These are phyloP conservation scores for Cutaneotrichosporon sp. DNA, from an alignment of 1,284 basidiomycete genomes.

Conservation along the genomic window DNA sequence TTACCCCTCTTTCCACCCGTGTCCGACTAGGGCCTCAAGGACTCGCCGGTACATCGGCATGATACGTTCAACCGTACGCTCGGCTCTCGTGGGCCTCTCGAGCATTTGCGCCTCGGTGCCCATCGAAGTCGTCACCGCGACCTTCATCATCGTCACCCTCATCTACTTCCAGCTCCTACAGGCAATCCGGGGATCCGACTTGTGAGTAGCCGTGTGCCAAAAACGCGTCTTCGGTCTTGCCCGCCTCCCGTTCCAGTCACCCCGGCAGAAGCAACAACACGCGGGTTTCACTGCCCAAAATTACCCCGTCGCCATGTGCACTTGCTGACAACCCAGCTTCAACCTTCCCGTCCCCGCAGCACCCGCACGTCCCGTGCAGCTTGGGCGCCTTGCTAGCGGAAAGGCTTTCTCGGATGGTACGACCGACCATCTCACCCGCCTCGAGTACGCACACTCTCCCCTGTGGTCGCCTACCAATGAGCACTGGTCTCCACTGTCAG, in stretches of 20 bases:
- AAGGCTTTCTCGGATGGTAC: conserved; percentile 15
- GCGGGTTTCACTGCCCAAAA: background rate
- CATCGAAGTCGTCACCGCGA: conserved; percentile 79
- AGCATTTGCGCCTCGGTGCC: conserved; percentile 50
- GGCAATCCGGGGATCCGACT: conserved; percentile 63
- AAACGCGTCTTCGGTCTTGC: background rate
- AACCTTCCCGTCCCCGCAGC: conserved; percentile 30
- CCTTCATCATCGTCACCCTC: conserved; percentile 78
- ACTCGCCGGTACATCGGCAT: conserved; percentile 4
- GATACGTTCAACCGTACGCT: conserved; percentile 24
- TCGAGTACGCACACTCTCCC: conserved; percentile 13
- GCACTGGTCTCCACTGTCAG: conserved; percentile 34
- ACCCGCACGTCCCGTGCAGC: conserved; percentile 35
- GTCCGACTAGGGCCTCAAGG: conserved; percentile 4
- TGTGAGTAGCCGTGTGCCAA: conserved; percentile 32
- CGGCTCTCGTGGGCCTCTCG: conserved; percentile 42
- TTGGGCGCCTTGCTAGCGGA: conserved; percentile 33
- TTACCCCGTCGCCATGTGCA: background rate
- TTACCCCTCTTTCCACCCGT: conserved; percentile 2
- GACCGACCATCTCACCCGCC: conserved; percentile 16
- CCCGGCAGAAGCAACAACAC: background rate
- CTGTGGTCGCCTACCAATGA: conserved; percentile 19
- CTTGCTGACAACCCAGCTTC: conserved; percentile 24
- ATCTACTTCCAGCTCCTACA: conserved; percentile 87
- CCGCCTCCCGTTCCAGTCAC: background rate